A percentile compares a stretch with the other conserved stretches of the same genome.
phyloP scores from a whole-genome alignment of 1,284 basidiomycete genomes.

The Puccinia triticina region DNA sequence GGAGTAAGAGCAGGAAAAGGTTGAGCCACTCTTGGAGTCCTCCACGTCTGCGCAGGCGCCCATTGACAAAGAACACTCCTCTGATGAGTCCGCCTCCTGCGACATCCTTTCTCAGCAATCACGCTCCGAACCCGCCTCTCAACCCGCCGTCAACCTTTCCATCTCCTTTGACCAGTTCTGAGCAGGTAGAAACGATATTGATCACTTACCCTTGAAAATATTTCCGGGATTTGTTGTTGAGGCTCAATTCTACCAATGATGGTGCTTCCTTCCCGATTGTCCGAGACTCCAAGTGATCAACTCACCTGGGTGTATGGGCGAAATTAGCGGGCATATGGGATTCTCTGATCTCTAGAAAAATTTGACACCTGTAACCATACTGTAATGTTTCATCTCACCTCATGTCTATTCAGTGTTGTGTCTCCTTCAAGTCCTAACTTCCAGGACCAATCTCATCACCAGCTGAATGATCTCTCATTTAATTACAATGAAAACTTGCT shows the following conservation, averaged over 20 bases:
- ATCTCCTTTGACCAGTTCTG: background rate
- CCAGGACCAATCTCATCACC: no score
- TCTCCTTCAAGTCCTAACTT: background rate
- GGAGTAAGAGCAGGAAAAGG: background rate
- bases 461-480: background rate
- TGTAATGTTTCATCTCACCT: background rate
- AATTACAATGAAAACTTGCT: background rate
- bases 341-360: conserved; percentile 21
- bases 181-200: no score
- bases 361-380: conserved; percentile 35
- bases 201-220: background rate
- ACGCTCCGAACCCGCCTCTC: conserved; percentile 7
- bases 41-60: no score
- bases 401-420: background rate
- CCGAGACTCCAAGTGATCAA: conserved; percentile 13
- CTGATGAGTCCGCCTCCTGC: conserved; percentile 19
- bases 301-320: conserved; percentile 17
- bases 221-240: conserved; percentile 15
- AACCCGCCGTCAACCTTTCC: background rate
- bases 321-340: conserved; percentile 39
- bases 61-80: background rate
- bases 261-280: background rate
- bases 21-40: background rate
- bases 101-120: conserved; percentile 24
- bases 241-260: background rate